A percentile compares a stretch with the other conserved stretches of the same genome.
Conservation (phyloP, 192 early-diverging fungal genomes). For the Chytriomyces sp. region DNA sequence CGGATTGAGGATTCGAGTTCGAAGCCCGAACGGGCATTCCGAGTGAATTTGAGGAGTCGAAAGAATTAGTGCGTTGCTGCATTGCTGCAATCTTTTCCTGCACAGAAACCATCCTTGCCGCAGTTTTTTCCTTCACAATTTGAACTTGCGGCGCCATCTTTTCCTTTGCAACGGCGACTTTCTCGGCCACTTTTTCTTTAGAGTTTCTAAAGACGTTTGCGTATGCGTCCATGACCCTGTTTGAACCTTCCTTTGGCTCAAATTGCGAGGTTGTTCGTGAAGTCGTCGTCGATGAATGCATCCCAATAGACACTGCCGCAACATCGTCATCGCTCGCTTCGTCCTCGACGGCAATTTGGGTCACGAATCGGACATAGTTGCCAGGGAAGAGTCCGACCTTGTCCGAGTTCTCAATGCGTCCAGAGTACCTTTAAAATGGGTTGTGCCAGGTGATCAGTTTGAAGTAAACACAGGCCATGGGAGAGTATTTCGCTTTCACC, state of each 20-base stretch:
- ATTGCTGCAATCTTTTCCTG: not conserved
- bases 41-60: too few relatives aligned
- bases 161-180: slow-evolving; percentile 9
- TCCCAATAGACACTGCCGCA: not conserved
- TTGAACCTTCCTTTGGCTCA: too few relatives aligned
- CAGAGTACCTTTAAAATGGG: slow-evolving; percentile 35
- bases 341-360: not conserved
- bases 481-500: slow-evolving; percentile 33
- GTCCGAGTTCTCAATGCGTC: slow-evolving; percentile 50
- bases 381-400: slow-evolving; percentile 62
- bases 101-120: not conserved
- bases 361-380: slow-evolving; percentile 56
- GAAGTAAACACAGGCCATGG: too few relatives aligned
- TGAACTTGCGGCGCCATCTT: not conserved
- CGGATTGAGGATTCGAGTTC: too few relatives aligned
- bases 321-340: not conserved
- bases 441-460: too few relatives aligned
- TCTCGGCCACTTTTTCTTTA: not conserved
- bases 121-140: not conserved
- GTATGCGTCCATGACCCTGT: too few relatives aligned
- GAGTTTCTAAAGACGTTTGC: not conserved
- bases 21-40: too few relatives aligned
- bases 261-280: too few relatives aligned
- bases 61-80: not conserved
- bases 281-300: not conserved